These are phyloP conservation scores for Micractinium conductrix DNA, from an alignment of 139 green algal genomes.

Conservation along the genomic window DNA sequence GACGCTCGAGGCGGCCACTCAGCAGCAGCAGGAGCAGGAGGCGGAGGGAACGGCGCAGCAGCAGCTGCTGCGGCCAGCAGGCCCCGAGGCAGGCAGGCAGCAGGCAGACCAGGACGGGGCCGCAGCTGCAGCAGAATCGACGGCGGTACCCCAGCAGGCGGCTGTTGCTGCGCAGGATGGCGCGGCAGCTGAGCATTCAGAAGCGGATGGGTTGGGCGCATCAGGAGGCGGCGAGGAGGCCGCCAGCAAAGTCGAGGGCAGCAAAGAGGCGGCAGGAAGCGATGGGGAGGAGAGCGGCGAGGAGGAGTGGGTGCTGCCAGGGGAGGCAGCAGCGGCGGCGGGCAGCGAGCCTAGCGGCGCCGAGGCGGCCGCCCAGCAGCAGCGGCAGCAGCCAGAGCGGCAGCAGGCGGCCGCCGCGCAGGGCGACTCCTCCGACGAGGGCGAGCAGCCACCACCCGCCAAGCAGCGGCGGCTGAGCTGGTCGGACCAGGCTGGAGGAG, in stretches of 20 bases:
- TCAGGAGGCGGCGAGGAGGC: neutral
- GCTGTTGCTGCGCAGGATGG: neutral
- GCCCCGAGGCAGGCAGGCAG: neutral
- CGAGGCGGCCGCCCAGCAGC: neutral
- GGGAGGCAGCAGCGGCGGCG: neutral
- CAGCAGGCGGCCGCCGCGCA: neutral
- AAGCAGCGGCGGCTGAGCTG: neutral
- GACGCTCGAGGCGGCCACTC: neutral
- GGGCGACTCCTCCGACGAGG: neutral
- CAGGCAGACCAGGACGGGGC: neutral
- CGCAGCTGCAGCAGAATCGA: neutral
- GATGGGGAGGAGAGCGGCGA: neutral
- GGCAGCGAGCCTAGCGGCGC: neutral
- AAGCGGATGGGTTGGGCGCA: neutral
- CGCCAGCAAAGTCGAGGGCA: too few relatives aligned
- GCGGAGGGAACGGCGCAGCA: neutral
- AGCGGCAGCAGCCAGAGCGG: neutral
- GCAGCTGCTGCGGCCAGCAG: neutral
- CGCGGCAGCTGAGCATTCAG: neutral
- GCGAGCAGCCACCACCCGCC: neutral
- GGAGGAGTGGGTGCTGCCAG: neutral
- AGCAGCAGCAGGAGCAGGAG: neutral
- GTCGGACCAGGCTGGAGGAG: too few relatives aligned
- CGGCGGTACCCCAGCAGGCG: too few relatives aligned
- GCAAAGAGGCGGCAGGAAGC: neutral